Conservation (phyloP, 1,284 basidiomycete genomes). For the Cutaneotrichosporon dermatis region DNA sequence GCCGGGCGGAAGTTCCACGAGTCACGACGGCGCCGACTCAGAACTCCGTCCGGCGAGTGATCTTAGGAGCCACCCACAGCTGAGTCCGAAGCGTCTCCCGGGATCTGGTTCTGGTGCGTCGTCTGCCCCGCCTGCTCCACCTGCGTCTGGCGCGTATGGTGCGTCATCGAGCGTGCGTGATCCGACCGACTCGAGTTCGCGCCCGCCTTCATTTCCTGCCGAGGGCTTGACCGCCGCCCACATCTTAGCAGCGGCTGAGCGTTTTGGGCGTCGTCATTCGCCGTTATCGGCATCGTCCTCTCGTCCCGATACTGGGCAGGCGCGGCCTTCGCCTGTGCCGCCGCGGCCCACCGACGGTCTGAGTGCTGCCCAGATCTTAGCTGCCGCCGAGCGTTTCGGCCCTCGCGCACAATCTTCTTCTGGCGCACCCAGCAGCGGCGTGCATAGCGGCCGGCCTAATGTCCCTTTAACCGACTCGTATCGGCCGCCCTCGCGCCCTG, state of each 20-base stretch:
- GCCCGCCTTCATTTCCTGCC: too few relatives aligned
- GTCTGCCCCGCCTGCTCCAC: too few relatives aligned
- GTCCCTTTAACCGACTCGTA: neutral
- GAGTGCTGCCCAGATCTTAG: neutral
- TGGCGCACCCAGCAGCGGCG: neutral
- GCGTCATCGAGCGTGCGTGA: neutral
- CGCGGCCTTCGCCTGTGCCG: too few relatives aligned
- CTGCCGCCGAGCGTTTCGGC: neutral
- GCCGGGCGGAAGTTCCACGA: conserved; percentile 32
- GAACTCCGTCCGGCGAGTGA: conserved; percentile 14
- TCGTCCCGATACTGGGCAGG: neutral
- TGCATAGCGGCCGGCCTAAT: neutral
- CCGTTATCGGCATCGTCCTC: neutral
- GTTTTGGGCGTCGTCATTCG: neutral
- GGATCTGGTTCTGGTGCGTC: neutral
- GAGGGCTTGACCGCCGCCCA: neutral
- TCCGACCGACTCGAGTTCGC: too few relatives aligned
- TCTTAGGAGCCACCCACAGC: neutral
- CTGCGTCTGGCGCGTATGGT: neutral
- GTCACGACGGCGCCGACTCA: conserved; percentile 29
- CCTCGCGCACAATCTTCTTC: neutral
- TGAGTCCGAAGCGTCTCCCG: conserved; percentile 1
- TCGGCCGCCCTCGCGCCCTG: neutral
- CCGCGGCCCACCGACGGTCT: neutral
- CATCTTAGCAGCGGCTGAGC: neutral